These are phyloP conservation scores for Coniosporium tulheliwenetii DNA, from an alignment of 2,329 filamentous ascomycete genomes.

Conservation along the genomic window DNA sequence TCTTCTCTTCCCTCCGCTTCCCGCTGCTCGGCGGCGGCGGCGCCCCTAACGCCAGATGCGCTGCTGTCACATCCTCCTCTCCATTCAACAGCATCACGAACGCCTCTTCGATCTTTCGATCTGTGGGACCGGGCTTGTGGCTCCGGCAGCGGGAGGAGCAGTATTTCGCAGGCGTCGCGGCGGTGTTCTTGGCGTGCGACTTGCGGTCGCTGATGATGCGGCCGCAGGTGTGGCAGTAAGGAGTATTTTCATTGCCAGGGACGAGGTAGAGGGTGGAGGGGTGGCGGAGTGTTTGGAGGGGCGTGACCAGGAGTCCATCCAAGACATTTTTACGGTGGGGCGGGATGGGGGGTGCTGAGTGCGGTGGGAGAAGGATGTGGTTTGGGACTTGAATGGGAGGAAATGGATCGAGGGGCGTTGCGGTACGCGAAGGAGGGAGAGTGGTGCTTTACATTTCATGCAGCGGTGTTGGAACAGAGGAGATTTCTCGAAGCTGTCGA, in stretches of 20 bases:
- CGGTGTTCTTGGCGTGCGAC: slow-evolving; percentile 13
- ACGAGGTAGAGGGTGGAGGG: slow-evolving; percentile 41
- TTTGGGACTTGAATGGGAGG: too few relatives aligned
- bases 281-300: slow-evolving; percentile 23
- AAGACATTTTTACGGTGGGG: slow-evolving; percentile 22
- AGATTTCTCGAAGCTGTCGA: too few relatives aligned
- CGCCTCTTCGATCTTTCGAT: slow-evolving; percentile 35
- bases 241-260: slow-evolving; percentile 27
- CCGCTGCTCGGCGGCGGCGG: slow-evolving; percentile 5
- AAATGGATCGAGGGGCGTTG: too few relatives aligned
- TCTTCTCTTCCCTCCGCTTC: slow-evolving; percentile 13
- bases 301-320: slow-evolving; percentile 34
- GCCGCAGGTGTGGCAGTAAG: slow-evolving; percentile 43
- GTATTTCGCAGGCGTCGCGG: slow-evolving; percentile 30
- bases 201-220: slow-evolving; percentile 31
- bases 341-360: too few relatives aligned
- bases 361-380: too few relatives aligned
- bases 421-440: too few relatives aligned
- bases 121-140: slow-evolving; percentile 32
- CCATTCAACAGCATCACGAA: slow-evolving; percentile 28
- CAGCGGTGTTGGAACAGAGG: too few relatives aligned
- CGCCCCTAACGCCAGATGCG: neutral
- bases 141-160: slow-evolving; percentile 40
- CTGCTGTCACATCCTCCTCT: slow-evolving; percentile 5
- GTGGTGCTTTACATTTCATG: too few relatives aligned